Percentiles rank a stretch among this genome's conserved stretches.
These are phyloP conservation scores for Botrytis fragariae DNA, from an alignment of 2,329 filamentous ascomycete genomes.

Conservation along the genomic window DNA sequence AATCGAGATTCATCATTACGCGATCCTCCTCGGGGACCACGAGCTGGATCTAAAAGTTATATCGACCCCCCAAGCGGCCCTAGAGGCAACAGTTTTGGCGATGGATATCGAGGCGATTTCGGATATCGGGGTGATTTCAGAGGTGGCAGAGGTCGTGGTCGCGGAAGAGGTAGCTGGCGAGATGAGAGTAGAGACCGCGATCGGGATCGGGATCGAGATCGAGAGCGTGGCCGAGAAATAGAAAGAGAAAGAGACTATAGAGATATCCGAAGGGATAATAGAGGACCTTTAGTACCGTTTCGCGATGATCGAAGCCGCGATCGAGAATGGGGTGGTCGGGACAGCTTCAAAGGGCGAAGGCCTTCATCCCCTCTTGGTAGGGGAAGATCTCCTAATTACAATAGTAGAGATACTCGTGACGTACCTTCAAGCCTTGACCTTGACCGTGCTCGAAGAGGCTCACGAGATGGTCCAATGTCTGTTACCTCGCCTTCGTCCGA, in stretches of 20 bases:
- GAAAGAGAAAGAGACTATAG: conserved; percentile 49
- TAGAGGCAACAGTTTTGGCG: conserved; percentile 63
- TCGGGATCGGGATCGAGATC: conserved; percentile 61
- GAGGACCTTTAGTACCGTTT: conserved; percentile 15
- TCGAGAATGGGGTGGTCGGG: conserved; percentile 28
- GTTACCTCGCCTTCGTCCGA: conserved; percentile 71
- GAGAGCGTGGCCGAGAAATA: conserved; percentile 53
- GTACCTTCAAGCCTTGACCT: conserved; percentile 62
- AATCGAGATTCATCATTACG: conserved; percentile 47
- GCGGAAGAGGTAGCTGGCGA: conserved; percentile 41
- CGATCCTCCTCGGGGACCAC: conserved; percentile 79
- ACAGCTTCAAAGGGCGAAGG: conserved; percentile 53
- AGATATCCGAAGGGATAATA: conserved; percentile 36
- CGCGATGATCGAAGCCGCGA: conserved; percentile 25
- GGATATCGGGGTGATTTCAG: conserved; percentile 54
- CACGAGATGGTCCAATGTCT: conserved; percentile 70
- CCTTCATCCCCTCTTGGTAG: conserved; percentile 61
- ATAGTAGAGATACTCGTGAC: conserved; percentile 49
- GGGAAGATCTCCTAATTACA: conserved; percentile 65
- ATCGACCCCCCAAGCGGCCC: conserved; percentile 64
- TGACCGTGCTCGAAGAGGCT: conserved; percentile 64
- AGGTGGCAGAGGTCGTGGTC: conserved; percentile 51
- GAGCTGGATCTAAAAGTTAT: conserved; percentile 52
- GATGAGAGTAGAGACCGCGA: conserved; percentile 58
- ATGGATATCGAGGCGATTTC: conserved; percentile 58